Conservation (phyloP, 2,329 filamentous ascomycete genomes). For the Aspergillus brasiliensis region DNA sequence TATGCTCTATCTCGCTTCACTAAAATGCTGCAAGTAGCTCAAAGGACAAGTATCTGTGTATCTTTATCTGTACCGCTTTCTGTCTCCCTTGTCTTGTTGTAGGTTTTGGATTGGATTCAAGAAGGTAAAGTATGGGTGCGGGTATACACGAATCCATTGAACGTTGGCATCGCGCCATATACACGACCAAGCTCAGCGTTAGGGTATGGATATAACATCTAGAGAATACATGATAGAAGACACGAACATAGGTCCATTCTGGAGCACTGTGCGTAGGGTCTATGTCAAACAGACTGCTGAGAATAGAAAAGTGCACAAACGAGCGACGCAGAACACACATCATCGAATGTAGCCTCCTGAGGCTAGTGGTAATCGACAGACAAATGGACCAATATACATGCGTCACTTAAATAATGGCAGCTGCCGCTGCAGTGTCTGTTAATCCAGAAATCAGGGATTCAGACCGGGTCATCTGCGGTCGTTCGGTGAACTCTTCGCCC, state of each 20-base stretch:
- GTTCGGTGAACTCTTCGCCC: constrained; percentile 23
- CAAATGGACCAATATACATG: background rate
- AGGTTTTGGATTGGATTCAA: too few relatives aligned
- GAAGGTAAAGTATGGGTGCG: background rate
- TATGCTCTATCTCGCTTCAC: background rate
- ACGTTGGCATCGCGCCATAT: background rate
- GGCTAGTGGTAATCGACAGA: background rate
- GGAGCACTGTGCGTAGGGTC: background rate
- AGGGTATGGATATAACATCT: background rate
- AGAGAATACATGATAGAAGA: background rate
- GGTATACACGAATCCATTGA: background rate
- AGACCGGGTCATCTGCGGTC: constrained; percentile 28
- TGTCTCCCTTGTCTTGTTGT: too few relatives aligned
- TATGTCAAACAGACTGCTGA: background rate
- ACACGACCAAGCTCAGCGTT: background rate
- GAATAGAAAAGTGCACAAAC: too few relatives aligned
- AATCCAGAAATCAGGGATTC: constrained; percentile 25
- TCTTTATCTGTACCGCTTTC: too few relatives aligned
- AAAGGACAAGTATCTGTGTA: too few relatives aligned
- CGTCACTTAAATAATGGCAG: background rate
- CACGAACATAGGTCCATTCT: background rate
- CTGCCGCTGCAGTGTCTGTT: constrained; percentile 18
- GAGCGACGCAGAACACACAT: too few relatives aligned
- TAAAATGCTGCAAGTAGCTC: too few relatives aligned
- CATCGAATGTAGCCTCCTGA: background rate